These are phyloP conservation scores for Pyricularia sp. DNA, from an alignment of 2,329 filamentous ascomycete species.

Conservation along the genomic window DNA sequence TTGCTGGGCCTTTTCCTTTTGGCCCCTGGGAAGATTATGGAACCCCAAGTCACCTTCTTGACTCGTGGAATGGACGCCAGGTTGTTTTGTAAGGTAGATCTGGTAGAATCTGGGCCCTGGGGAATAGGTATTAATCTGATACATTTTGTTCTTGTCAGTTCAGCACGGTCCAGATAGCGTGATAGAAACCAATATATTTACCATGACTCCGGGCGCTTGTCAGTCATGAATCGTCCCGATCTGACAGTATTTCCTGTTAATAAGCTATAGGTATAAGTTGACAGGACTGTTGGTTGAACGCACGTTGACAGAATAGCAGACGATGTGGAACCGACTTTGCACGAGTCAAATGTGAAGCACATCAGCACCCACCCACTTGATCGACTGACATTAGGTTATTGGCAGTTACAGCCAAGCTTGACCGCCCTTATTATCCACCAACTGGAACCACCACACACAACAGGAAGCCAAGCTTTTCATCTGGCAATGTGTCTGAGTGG, in stretches of 20 bases:
- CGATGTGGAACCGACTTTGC: not conserved
- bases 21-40: not conserved
- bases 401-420: not conserved
- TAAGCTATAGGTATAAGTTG: no score
- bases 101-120: not conserved
- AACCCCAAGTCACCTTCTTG: not conserved
- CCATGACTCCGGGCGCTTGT: no score
- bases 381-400: not conserved
- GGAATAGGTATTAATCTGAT: not conserved
- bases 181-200: not conserved
- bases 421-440: not conserved
- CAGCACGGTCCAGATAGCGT: not conserved
- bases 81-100: not conserved
- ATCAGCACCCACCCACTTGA: not conserved
- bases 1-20: not conserved
- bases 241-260: not conserved
- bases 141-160: not conserved
- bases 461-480: no score
- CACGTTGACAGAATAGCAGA: not conserved
- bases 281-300: no score
- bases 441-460: no score
- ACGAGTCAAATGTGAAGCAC: not conserved
- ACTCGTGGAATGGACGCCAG: not conserved
- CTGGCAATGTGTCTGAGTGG: constrained; percentile 1
- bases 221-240: no score